These are phyloP conservation scores for Fraxinus albicans DNA, from an alignment of 305 asterid genomes.

Conservation along the genomic window DNA sequence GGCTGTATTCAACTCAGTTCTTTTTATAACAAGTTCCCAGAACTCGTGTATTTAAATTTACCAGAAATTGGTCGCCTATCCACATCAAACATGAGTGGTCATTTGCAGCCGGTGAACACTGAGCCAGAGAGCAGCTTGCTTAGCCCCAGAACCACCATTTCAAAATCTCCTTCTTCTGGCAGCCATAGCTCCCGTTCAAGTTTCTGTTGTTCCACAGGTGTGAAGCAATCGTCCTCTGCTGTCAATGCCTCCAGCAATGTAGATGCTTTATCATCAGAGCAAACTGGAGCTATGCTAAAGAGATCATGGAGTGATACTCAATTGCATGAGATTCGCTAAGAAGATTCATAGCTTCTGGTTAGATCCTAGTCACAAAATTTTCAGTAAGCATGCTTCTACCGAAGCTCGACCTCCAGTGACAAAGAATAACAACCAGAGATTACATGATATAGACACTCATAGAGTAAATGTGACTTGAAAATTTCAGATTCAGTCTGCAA, in stretches of 20 bases:
- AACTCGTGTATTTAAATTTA: constrained; percentile 42
- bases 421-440: constrained; percentile 5
- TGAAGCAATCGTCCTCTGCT: constrained; percentile 41
- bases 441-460: constrained; percentile 19
- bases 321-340: constrained; percentile 39
- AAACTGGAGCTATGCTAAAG: constrained; percentile 37
- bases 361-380: constrained; percentile 51
- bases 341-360: constrained; percentile 43
- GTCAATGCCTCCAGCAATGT: constrained; percentile 23
- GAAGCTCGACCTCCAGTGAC: constrained; percentile 23
- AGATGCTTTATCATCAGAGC: constrained; percentile 36
- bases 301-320: constrained; percentile 49
- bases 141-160: constrained; percentile 40
- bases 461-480: constrained; percentile 69
- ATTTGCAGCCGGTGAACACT: constrained; percentile 18
- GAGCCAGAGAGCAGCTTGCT: constrained; percentile 42
- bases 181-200: constrained; percentile 70
- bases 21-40: constrained; percentile 59
- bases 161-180: constrained; percentile 54
- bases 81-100: constrained; percentile 15
- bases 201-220: constrained; percentile 49
- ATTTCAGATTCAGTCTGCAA: constrained; percentile 60
- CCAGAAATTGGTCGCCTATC: constrained; percentile 25
- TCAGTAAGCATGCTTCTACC: constrained; percentile 22
- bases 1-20: constrained; percentile 55